Conservation (phyloP, 371 early-diverging fungal species). For the Gilbertella persicaria region DNA sequence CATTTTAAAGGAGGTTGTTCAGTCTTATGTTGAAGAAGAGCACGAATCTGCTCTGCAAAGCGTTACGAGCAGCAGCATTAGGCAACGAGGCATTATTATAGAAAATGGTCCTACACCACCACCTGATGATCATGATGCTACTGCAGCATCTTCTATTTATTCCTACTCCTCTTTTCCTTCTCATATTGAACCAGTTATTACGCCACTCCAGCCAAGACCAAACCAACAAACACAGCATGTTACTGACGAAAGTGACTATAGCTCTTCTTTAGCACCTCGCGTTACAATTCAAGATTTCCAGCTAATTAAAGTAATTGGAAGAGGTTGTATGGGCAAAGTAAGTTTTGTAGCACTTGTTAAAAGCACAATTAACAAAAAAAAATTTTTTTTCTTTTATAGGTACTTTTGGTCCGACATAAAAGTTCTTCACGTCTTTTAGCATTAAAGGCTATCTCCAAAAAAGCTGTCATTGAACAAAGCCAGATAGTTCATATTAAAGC, state of each 20-base stretch:
- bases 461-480: constrained; percentile 82
- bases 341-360: not conserved
- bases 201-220: not conserved
- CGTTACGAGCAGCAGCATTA: constrained; percentile 1
- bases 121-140: constrained; percentile 11
- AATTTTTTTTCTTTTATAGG: constrained; percentile 30
- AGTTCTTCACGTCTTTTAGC: constrained; percentile 71
- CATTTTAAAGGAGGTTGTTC: constrained; percentile 24
- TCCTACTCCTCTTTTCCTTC: constrained; percentile 8
- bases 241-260: not conserved
- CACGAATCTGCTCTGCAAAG: too few species aligned
- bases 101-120: constrained; percentile 4
- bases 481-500: constrained; percentile 76
- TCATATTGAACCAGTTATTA: constrained; percentile 2
- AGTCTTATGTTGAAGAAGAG: constrained; percentile 27
- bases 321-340: constrained; percentile 57
- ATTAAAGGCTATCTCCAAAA: constrained; percentile 96
- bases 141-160: constrained; percentile 1
- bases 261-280: constrained; percentile 5
- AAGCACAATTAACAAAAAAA: not conserved
- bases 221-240: not conserved
- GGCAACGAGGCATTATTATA: not conserved
- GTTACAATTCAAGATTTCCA: constrained; percentile 50
- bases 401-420: constrained; percentile 85
- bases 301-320: constrained; percentile 55